A percentile compares a stretch with the other conserved stretches of the same genome.
Conservation (phyloP, 2,329 filamentous ascomycete genomes). For the Colletotrichum lini region DNA sequence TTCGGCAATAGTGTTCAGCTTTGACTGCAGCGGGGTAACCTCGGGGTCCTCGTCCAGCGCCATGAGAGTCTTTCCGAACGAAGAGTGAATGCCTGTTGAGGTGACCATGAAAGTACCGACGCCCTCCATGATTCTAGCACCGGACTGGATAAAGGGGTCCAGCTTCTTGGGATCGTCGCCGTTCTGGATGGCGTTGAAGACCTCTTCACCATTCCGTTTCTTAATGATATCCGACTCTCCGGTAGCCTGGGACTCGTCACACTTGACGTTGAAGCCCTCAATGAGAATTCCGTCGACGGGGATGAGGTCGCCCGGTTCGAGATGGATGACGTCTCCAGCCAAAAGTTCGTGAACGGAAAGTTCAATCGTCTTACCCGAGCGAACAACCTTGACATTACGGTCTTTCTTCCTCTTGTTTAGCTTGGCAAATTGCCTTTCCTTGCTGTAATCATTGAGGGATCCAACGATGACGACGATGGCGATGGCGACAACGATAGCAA, state of each 20-base stretch:
- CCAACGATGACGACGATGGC: constrained; percentile 83
- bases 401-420: constrained; percentile 86
- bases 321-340: constrained; percentile 78
- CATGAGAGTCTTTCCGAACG: constrained; percentile 83
- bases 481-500: constrained; percentile 86
- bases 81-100: constrained; percentile 80
- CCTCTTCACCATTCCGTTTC: constrained; percentile 77
- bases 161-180: constrained; percentile 78
- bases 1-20: constrained; percentile 81
- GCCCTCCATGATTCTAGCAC: constrained; percentile 82
- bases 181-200: constrained; percentile 78
- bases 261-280: constrained; percentile 80
- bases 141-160: constrained; percentile 90
- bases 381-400: constrained; percentile 78
- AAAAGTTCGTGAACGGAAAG: constrained; percentile 79
- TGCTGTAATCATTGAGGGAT: constrained; percentile 84
- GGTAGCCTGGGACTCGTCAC: constrained; percentile 84
- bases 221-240: constrained; percentile 83
- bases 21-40: constrained; percentile 82
- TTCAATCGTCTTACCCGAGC: constrained; percentile 79
- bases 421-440: constrained; percentile 84
- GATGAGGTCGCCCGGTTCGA: constrained; percentile 83
- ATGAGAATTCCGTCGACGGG: constrained; percentile 83
- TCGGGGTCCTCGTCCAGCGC: constrained; percentile 81
- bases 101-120: constrained; percentile 83